phyloP scores from a whole-genome alignment of 1,139 yeast genomes.

The Taphrina flavorubra region DNA sequence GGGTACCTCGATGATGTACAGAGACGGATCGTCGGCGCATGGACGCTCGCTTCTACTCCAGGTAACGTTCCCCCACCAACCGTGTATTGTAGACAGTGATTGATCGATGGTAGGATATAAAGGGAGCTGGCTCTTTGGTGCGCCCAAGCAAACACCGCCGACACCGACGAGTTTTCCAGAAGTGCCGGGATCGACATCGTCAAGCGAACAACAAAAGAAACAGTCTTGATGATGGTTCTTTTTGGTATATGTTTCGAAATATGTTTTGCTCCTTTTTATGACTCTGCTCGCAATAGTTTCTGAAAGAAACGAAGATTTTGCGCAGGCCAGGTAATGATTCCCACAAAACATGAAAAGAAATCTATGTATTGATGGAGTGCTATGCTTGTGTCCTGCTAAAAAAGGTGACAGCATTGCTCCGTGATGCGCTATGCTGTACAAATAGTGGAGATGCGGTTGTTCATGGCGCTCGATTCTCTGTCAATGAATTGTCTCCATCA shows the following conservation, averaged over 20 bases:
- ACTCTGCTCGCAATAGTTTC: neutral
- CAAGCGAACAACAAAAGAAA: neutral
- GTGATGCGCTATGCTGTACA: slow-evolving; percentile 5
- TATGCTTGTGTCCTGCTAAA: slow-evolving; percentile 3
- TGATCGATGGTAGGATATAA: slow-evolving; percentile 11
- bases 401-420: neutral
- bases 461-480: neutral
- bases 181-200: neutral
- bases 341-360: neutral
- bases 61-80: slow-evolving; percentile 14
- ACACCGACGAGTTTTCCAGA: neutral
- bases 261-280: neutral
- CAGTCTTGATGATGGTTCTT: neutral
- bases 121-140: slow-evolving; percentile 28
- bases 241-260: neutral
- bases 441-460: neutral
- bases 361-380: neutral
- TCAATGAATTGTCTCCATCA: neutral
- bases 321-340: no score
- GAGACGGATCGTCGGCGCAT: slow-evolving; percentile 23
- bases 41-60: slow-evolving; percentile 22
- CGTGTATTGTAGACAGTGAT: no score
- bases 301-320: no score
- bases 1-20: slow-evolving; percentile 26
- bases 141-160: neutral